A percentile compares a stretch with the other conserved stretches of the same genome.
phyloP scores from a whole-genome alignment of 2,329 filamentous ascomycete genomes.

The Fusarium siculi region DNA sequence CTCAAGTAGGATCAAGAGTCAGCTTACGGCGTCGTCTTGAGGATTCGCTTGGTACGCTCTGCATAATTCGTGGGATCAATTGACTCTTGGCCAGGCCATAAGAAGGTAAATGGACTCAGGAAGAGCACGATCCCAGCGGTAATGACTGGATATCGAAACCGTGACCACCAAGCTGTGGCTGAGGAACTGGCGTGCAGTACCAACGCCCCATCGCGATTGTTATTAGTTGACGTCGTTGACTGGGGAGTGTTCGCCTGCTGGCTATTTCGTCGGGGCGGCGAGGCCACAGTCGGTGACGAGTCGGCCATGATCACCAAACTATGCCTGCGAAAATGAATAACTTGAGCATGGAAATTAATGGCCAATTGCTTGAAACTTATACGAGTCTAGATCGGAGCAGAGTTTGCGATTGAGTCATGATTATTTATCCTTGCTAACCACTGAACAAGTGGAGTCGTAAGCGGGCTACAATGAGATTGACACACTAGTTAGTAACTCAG shows the following conservation, averaged over 20 bases:
- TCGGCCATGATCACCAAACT: not conserved
- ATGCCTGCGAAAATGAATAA: not conserved
- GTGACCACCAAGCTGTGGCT: conserved; percentile 1
- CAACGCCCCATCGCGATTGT: conserved; percentile 2
- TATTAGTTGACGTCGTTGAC: not conserved
- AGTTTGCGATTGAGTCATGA: conserved; percentile 14
- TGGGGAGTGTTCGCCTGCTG: not conserved
- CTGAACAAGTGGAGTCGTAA: not conserved
- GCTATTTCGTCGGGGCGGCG: not conserved
- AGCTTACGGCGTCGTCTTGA: conserved; percentile 21
- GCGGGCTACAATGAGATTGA: not conserved
- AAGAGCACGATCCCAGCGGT: conserved; percentile 14
- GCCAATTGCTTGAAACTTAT: not conserved
- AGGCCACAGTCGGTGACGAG: not conserved
- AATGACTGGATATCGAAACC: conserved; percentile 11
- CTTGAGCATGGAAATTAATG: not conserved
- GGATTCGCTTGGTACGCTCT: conserved; percentile 25
- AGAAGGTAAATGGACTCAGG: conserved; percentile 12
- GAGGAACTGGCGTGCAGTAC: conserved; percentile 6
- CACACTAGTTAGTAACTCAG: not conserved
- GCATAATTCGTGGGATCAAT: conserved; percentile 25
- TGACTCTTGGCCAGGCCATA: conserved; percentile 9
- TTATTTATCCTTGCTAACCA: conserved; percentile 11
- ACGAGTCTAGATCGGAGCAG: not conserved
- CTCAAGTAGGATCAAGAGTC: not conserved